phyloP scores from a whole-genome alignment of 2,329 filamentous ascomycete genomes.

The Xylariaceae sp. region DNA sequence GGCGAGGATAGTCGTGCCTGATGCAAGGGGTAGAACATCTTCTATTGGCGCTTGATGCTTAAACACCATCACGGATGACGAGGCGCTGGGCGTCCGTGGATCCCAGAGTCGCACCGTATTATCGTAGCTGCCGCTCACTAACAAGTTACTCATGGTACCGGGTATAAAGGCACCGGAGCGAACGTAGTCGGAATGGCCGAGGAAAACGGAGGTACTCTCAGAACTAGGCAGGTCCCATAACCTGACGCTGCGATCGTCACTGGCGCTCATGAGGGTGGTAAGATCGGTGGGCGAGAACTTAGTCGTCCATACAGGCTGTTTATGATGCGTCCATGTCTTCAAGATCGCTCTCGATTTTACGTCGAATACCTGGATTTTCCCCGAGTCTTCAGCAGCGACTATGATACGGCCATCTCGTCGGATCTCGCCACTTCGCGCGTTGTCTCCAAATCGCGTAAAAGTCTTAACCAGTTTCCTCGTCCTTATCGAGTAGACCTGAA shows the following conservation, averaged over 20 bases:
- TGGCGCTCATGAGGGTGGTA: constrained; percentile 81
- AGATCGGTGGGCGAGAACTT: constrained; percentile 87
- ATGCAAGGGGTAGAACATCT: constrained; percentile 78
- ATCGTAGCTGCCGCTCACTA: constrained; percentile 92
- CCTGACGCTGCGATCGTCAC: constrained; percentile 87
- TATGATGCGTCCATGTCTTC: constrained; percentile 92
- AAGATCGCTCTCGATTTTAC: constrained; percentile 82
- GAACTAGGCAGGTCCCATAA: constrained; percentile 90
- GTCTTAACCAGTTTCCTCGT: constrained; percentile 91
- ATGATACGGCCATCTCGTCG: constrained; percentile 83
- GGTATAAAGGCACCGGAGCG: constrained; percentile 84
- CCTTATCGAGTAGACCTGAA: constrained; percentile 90
- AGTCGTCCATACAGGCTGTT: constrained; percentile 88
- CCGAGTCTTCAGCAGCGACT: constrained; percentile 86
- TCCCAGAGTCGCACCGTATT: constrained; percentile 93
- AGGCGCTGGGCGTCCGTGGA: constrained; percentile 63
- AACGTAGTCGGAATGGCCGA: constrained; percentile 90
- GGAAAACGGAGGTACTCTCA: constrained; percentile 69
- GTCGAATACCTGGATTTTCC: constrained; percentile 93
- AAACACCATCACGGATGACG: constrained; percentile 76
- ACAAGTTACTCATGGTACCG: constrained; percentile 63
- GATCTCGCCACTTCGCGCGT: constrained; percentile 84
- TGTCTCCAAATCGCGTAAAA: constrained; percentile 88
- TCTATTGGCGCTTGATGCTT: constrained; percentile 90
- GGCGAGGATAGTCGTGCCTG: constrained; percentile 80